phyloP scores from a whole-genome alignment of 208 protist genomes.

The Trypanosoma boissoni region DNA sequence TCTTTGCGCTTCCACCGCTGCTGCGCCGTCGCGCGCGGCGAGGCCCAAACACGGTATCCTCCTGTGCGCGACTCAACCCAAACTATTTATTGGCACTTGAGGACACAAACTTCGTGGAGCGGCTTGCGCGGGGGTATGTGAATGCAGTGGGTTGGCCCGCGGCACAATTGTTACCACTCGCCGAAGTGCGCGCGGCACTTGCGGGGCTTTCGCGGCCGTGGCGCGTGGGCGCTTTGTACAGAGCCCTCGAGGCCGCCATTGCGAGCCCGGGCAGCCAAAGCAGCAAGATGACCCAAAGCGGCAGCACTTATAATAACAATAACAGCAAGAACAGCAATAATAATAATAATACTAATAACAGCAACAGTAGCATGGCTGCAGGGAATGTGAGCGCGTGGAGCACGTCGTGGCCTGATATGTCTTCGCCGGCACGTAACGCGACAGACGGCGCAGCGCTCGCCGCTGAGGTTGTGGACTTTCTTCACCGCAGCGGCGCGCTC shows the following conservation, averaged over 20 bases:
- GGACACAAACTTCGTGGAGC: slow-evolving; percentile 34
- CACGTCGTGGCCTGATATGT: not conserved
- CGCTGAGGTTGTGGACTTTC: slow-evolving; percentile 72
- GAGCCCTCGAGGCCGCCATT: slow-evolving; percentile 50
- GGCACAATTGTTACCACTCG: slow-evolving; percentile 55
- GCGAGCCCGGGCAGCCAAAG: slow-evolving; percentile 35
- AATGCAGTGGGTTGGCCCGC: slow-evolving; percentile 44
- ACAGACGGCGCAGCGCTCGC: slow-evolving; percentile 48
- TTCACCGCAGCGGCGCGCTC: slow-evolving; percentile 48
- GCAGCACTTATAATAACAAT: slow-evolving; percentile 21
- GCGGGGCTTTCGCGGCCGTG: slow-evolving; percentile 41
- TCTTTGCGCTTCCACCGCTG: not conserved
- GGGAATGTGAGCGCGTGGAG: not conserved
- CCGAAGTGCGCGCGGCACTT: slow-evolving; percentile 40
- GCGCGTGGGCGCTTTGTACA: slow-evolving; percentile 61
- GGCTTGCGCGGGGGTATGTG: slow-evolving; percentile 45
- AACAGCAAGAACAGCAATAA: slow-evolving; percentile 3
- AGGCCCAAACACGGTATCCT: too few species aligned
- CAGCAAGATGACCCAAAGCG: slow-evolving; percentile 22
- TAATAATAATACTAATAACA: not conserved
- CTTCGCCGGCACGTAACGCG: not conserved
- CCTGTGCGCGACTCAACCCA: slow-evolving; percentile 46
- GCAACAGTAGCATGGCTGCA: not conserved
- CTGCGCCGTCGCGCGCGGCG: not conserved
- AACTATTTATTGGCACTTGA: slow-evolving; percentile 58